Base-by-base conservation (phyloP, 225 moss, liverwort and hornwort species). In the Takakia lepidozioides region DNA sequence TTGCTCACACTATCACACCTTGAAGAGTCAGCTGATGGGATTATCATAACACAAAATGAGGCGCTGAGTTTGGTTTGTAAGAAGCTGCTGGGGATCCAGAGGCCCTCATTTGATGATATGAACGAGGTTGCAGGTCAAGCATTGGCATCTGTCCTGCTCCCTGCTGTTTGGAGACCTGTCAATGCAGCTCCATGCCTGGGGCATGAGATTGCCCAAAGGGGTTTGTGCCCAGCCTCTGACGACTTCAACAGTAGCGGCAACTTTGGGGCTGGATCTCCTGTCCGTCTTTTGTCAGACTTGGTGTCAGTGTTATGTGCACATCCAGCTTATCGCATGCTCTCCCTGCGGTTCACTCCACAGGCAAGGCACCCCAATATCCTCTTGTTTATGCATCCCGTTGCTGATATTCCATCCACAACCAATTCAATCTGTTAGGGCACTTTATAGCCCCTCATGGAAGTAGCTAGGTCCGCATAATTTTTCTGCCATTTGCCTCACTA, bases 101-200 rank as follows among this genome's bases (percentile, higher is more conserved):
- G 98, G 28, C 85, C 98, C 8, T 85, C 98, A 13, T 98, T 91
- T 40, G 75, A 85, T 46, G 67, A 91, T 49, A 69, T 98, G 82
- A 98, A 98, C 18, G 73, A 66, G 18, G 84, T 91, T 1, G 91
- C 80, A 25, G 80, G 83, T 39, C 73, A 83, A 55, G 77, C 87
- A 26, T 59, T 98, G 5, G 83, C 85, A 25, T 75, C 82, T 34
- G 60, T 85, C 4, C 63, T 98, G 44, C 69, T 87, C 13, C 85
- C 91, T 1, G 82, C 87, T 55, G 47, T 51, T 25, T 91, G 87
- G 90, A 75, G 90, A 10, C 61, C 82, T 3, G 20, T 64, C 24
- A 36, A 66, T 2, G 42, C 72, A 54, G 17, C 37, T 39, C 66
- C 39, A 15, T 40, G 36, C n/a, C 54, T 46, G 43, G 37, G 39